Conservation (phyloP, 306 rosid species). For the Vigna mungo region DNA sequence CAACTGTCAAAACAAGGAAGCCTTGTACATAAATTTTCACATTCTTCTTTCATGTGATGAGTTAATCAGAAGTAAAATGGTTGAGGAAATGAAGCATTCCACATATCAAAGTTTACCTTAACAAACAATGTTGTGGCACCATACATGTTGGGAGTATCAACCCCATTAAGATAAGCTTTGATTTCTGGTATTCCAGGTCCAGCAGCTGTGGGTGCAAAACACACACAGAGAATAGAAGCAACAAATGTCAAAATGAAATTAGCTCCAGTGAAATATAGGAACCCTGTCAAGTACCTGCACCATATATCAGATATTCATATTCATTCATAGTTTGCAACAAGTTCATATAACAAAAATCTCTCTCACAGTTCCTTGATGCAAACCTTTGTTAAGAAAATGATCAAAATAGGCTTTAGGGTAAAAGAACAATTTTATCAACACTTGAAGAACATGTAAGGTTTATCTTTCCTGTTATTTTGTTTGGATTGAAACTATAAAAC, state of each 20-base stretch:
- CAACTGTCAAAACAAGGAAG: not conserved
- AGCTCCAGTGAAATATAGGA: constrained; percentile 57
- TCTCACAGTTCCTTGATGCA: not conserved
- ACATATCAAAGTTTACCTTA: constrained; percentile 60
- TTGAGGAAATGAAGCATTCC: not conserved
- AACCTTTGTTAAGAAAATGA: not conserved
- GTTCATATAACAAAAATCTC: not conserved
- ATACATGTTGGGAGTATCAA: constrained; percentile 90
- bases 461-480: not conserved
- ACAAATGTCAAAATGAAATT: constrained; percentile 67
- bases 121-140: constrained; percentile 77
- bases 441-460: not conserved
- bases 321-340: not conserved
- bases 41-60: not conserved
- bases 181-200: constrained; percentile 97
- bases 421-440: not conserved
- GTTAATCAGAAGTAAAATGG: not conserved
- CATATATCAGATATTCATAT: not conserved
- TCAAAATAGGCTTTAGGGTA: not conserved
- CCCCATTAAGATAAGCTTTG: constrained; percentile 93
- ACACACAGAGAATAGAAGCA: constrained; percentile 82
- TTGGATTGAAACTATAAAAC: not conserved
- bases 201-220: constrained; percentile 89
- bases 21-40: not conserved
- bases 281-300: constrained; percentile 71